A percentile compares a stretch with the other conserved stretches of the same genome.
These are phyloP conservation scores for Hymenoscyphus scutula DNA, from an alignment of 2,329 filamentous ascomycete species.

Conservation along the genomic window DNA sequence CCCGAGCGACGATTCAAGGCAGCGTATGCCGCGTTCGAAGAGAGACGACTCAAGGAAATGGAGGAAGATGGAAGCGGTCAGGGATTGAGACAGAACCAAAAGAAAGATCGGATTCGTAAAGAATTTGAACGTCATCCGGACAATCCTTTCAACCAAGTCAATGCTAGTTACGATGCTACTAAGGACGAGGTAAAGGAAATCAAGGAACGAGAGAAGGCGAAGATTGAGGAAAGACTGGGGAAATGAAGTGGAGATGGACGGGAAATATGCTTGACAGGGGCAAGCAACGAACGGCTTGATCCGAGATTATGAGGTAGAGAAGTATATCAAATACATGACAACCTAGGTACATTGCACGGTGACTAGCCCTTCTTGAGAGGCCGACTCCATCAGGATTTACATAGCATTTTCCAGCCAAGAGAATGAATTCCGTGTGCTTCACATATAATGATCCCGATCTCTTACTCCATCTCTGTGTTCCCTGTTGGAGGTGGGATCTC, in stretches of 20 bases:
- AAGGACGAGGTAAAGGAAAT: constrained; percentile 72
- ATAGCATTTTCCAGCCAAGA: background rate
- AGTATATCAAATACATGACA: background rate
- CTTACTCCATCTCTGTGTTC: background rate
- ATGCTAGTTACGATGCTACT: constrained; percentile 70
- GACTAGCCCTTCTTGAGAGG: background rate
- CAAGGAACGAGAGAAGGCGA: constrained; percentile 63
- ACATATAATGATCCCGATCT: background rate
- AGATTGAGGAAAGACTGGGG: constrained; percentile 69
- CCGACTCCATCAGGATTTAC: background rate
- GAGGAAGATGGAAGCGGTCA: constrained; percentile 70
- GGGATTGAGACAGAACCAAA: constrained; percentile 78
- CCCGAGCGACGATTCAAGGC: constrained; percentile 86
- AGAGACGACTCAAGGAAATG: constrained; percentile 79
- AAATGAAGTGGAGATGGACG: constrained; percentile 24
- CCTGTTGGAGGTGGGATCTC: background rate
- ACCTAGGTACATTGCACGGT: too few relatives aligned
- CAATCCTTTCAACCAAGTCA: constrained; percentile 91
- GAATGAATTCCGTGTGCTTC: background rate
- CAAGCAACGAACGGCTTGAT: background rate
- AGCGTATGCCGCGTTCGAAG: constrained; percentile 79
- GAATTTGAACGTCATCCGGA: constrained; percentile 95
- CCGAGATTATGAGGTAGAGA: background rate
- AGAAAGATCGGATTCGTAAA: constrained; percentile 78
- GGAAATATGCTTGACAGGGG: background rate